Base-by-base conservation (phyloP, 2,329 filamentous ascomycete genomes). In the Cyphellophora attinorum region DNA sequence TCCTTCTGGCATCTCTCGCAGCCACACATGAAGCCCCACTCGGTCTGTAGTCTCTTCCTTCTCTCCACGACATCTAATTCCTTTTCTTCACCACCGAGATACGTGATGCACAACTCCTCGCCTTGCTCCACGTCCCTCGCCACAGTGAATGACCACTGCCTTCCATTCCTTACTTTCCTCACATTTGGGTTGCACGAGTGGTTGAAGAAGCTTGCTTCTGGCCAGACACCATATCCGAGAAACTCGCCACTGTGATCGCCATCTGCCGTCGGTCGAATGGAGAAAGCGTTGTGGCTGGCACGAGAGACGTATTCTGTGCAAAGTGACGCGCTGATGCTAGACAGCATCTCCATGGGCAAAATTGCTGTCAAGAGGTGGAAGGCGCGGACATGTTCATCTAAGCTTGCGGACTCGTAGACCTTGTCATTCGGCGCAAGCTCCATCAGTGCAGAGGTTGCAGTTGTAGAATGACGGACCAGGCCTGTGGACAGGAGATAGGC, bases 81-180 rank as follows among this genome's bases (percentile, higher is more conserved):
- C 19, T 27, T 28, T 30, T 44, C 41, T 23, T 44, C 41, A 11
- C 41, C 41, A 11, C 41, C 41, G 6, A 44, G 38, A 30, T 44
- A 44, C 11, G 38, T 44, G 34, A 44, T 44, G 18, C 38, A 41
- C n/a, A 44, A 15, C 28, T 44, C 38, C 19, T 44, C 34, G 11
- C 38, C 38, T 14, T 27, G 16, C 14, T 27, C 18, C 15, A 3
- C 19, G 5, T 29, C 27, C 6, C 5, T 27, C 10, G 12, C 29
- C 8, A 23, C 19, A 10, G 17, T 30, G 31, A 44, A 44, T 12
- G 11, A 29, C 41, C 41, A 44, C 8, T 15, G 27, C 32, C 41
- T 23, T 3, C 41, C 41, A 3, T 19, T 23, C 17, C 41, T 19
- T 15, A 29, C 17, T 29, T 44, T 44, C 14, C 14, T 18, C 11